Base-by-base conservation (phyloP, 192 early-diverging fungal species). In the Glomus cerebriforme region DNA sequence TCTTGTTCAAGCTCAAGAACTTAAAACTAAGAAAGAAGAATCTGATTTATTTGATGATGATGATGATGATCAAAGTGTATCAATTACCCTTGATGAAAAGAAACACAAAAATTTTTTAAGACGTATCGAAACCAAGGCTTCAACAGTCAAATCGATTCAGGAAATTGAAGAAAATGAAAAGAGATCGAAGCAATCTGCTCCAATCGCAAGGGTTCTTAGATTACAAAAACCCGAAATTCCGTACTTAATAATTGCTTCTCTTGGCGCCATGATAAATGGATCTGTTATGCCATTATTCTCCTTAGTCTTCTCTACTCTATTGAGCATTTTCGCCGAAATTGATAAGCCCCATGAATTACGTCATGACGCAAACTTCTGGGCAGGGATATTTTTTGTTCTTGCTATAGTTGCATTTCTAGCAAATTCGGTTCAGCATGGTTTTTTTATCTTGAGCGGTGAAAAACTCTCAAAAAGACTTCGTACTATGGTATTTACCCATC, bases 241-340 rank as follows among this genome's bases (percentile, higher is more conserved):
- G 10, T 54, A 84, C 2, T 59, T 95, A 19, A n/a, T 86, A 24
- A 66, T 91, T 2, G 95, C 92, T 64, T 70, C 85, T 10, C 43
- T 92, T 24, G 87, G 87, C 26, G 86, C 93, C 35, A 83, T 88
- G 24, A 76, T 95, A 63, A 90, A 90, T 79, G 96, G 95, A 66
- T 88, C 87, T 8, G 83, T 93, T 17, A 90, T 93, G 79, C 96
- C 96, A 17, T 79, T 90, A 24, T 97, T 95, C 82, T 90, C 95
- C 24, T 81, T 93, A n/a, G 82, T 92, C 72, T 92, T 92, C 2
- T 35, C 78, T 26, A 9, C 31, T 34, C 22, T 47, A 5, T 58
- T 68, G 31, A 32, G 39, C 1, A 32, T 47, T 35, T 64, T 73
- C 22, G 10, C 43, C 2, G 39, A 77, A 24, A 24, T 15, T 37